Evolutionary conservation across 805 yeast species (phyloP), one percentile per base, ranked within the genome.

Genomic region (Yarrowia osloensis): DNA sequence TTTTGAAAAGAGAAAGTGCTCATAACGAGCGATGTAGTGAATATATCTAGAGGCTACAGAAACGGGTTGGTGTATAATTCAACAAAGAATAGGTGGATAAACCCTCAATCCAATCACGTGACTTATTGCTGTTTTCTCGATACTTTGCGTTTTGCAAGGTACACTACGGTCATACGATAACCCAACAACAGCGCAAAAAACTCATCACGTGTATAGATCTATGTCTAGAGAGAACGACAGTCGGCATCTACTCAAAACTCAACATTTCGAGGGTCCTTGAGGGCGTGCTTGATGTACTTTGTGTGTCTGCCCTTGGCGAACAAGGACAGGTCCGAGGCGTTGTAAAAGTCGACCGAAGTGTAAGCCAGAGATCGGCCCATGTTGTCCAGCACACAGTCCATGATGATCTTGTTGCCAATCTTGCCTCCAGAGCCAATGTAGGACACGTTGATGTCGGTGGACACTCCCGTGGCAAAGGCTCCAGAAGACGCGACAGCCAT

Each of bases 281-380:
- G 67, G 1, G 82, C 82, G 17, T 69, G 70, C 7, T 76, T 75
- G 42, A 80, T 73, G 68, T 78, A 78, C 70, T 80, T 80, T 13
- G 83, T 80, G 70, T 80, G 83, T 35, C 77, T 75, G 5, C 83
- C 83, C 9, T 81, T 69, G 17, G 83, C 83, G 68, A 77, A 74
- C 66, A 77, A 63, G 44, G 69, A 68, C n/a, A 68, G 44, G 33
- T 68, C 66, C 11, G 70, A 54, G 19, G 69, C 68, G 63, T 73
- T 69, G 57, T 71, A 76, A 39, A 79, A 74, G 65, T 77, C 79
- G 12, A 80, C 74, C 7, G 72, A 70, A 24, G 83, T 80, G 69
- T 76, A 80, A 7, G 82, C 83, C 73, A 80, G 73, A 17, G 77
- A 74, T 22, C 78, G 70, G 24, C 83, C 83, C 35, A 80, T 70